These are phyloP conservation scores for Oxytropis ochrocephala DNA, from an alignment of 306 rosid species.

Conservation along the genomic window DNA sequence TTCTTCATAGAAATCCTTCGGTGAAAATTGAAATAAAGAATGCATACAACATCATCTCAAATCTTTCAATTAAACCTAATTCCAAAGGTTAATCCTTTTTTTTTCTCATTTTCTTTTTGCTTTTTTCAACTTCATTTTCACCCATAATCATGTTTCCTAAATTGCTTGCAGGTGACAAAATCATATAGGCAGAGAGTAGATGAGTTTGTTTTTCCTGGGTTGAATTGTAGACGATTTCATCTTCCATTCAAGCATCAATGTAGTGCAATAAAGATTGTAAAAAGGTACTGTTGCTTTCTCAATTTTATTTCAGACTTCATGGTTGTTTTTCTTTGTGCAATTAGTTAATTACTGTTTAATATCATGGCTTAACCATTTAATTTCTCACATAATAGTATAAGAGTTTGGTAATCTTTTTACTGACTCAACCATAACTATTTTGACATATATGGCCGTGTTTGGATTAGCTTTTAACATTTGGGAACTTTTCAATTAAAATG, in stretches of 20 bases:
- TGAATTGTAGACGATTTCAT: conserved; percentile 7
- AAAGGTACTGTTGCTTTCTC: conserved; percentile 29
- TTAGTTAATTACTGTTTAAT: background rate
- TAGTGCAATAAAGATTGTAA: conserved; percentile 8
- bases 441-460: background rate
- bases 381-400: background rate
- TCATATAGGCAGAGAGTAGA: conserved; percentile 18
- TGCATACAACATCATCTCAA: conserved; percentile 42
- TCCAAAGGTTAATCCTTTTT: conserved; percentile 38
- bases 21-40: conserved; percentile 24
- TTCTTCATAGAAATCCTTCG: background rate
- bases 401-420: background rate
- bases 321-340: background rate
- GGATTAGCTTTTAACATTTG: background rate
- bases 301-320: background rate
- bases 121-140: background rate
- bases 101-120: background rate
- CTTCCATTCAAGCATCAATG: conserved; percentile 30
- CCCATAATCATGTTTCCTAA: too few relatives aligned
- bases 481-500: background rate
- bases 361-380: background rate
- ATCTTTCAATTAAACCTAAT: conserved; percentile 25
- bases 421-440: background rate
- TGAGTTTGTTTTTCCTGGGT: conserved; percentile 20
- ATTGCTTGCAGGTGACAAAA: conserved; percentile 32